Evolutionary conservation across 441 rosid genomes (phyloP), one percentile per base, ranked within the genome.

Genomic region (Erodium moschatum): DNA sequence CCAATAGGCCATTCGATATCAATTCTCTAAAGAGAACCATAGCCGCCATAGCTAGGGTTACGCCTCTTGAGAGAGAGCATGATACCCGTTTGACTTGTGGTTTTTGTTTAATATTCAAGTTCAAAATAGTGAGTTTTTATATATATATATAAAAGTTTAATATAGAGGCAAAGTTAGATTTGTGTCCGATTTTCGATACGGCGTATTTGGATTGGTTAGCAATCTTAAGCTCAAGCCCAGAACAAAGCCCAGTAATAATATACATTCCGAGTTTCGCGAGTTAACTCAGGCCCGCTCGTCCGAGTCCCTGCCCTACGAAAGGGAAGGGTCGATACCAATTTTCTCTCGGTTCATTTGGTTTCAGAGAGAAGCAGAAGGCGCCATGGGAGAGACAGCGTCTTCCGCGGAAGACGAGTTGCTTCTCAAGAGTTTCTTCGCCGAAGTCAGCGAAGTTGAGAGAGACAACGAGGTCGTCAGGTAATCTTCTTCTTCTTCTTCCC

Each of bases 381-480:
- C 21, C 20, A 56, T 56, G 62, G 62, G 62, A 56, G 62, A 56
- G 21, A 18, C 62, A 24, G 65, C 65, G 7, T 24, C 65, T 62
- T 62, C 65, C 10, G 65, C 33, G 3, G 77, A 70, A 60, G 78
- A 70, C 1, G 78, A 75, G 13, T 64, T 70, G 54, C 68, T 75
- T n/a, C 71, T 75, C 69, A 75, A 75, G 66, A 70, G 69, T 64
- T 75, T 75, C 74, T 64, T 70, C 69, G 74, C 78, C 66, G 78
- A 75, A 52, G 78, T 75, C 40, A 40, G 74, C 72, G 77, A 75
- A 67, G 77, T 75, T 52, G 77, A 75, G 69, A 61, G 77, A 67
- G 77, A 75, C 38, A 75, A 75, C 74, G 77, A 75, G 64, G 78
- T 75, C 68, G 20, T 40, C 74, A 67, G 78, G 78, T 75, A 27